Evolutionary conservation across 2,329 filamentous ascomycete species (phyloP), one percentile per base, ranked within the genome.

Genomic region (Aureobasidium sp.): DNA sequence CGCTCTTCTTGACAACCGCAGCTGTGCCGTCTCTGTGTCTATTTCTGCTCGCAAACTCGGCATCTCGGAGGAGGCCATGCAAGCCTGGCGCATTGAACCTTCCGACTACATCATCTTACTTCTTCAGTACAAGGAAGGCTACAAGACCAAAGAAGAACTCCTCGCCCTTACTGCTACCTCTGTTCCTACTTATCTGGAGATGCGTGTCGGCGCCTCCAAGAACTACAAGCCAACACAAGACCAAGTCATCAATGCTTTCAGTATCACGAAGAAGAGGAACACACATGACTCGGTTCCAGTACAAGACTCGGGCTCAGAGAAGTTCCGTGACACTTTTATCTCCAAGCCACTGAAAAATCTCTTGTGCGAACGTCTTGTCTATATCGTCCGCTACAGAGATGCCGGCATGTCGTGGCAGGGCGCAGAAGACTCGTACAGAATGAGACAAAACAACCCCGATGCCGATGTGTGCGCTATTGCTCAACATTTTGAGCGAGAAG

Each of bases 101-200:
- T 74, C 79, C 0, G 87, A 91, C 37, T 92, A 93, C 68, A 73
- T 96, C 42, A 82, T 93, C 5, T 78, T 95, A 5, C 77, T 96
- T 26, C 81, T 94, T 47, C 82, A 82, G 39, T 88, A 88, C 66
- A 75, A 79, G 0, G 72, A 74, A n/a, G 79, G 77, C 0, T 96
- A 95, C 72, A 79, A 78, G 36, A 76, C 77, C 3, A 76, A 88
- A 53, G 80, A 87, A 17, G 71, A 82, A 0, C 71, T 89, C 10
- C 70, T 83, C 15, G 69, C 72, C 0, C 72, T 76, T 60, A 70
- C 79, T 61, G 69, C 71, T 42, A 23, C 65, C 15, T 66, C 67
- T 52, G 71, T 68, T 62, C 72, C 69, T 48, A 73, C 75, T 20
- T 66, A 73, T 70, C 66, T 84, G n/a, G 76, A 80, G 3, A 87